phyloP scores from a whole-genome alignment of 352 stramenopile species.

The Achlya hypogyna region DNA sequence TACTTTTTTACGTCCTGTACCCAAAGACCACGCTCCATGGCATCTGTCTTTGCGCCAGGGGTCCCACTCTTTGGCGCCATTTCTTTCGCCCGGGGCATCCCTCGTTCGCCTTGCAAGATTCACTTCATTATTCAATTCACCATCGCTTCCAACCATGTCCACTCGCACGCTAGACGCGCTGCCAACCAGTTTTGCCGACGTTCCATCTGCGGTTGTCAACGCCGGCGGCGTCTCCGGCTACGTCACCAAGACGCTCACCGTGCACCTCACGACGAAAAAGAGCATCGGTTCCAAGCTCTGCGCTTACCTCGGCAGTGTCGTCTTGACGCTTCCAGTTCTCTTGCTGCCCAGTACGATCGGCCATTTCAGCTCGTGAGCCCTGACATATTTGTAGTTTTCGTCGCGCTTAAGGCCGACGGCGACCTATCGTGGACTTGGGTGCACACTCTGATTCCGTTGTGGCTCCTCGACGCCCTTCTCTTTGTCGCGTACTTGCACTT shows the following conservation, averaged over 20 bases:
- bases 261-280: background rate
- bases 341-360: background rate
- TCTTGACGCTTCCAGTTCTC: background rate
- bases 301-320: background rate
- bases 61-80: background rate
- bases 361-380: too few species aligned
- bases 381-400: slow-evolving; percentile 5
- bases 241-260: background rate
- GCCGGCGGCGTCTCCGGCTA: background rate
- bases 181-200: background rate
- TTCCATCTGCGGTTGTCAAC: background rate
- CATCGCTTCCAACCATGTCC: background rate
- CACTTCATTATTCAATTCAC: background rate
- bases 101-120: background rate
- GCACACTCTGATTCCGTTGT: slow-evolving; percentile 1
- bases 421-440: slow-evolving; percentile 11
- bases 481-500: slow-evolving; percentile 12
- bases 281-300: background rate
- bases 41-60: background rate
- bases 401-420: slow-evolving; percentile 7
- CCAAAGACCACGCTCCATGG: background rate
- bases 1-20: background rate
- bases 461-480: slow-evolving; percentile 10
- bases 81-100: background rate
- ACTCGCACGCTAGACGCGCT: background rate